Evolutionary conservation across 2,329 filamentous ascomycete genomes (phyloP), one percentile per base, ranked within the genome.

Genomic region (Ophiosphaerella narmari): DNA sequence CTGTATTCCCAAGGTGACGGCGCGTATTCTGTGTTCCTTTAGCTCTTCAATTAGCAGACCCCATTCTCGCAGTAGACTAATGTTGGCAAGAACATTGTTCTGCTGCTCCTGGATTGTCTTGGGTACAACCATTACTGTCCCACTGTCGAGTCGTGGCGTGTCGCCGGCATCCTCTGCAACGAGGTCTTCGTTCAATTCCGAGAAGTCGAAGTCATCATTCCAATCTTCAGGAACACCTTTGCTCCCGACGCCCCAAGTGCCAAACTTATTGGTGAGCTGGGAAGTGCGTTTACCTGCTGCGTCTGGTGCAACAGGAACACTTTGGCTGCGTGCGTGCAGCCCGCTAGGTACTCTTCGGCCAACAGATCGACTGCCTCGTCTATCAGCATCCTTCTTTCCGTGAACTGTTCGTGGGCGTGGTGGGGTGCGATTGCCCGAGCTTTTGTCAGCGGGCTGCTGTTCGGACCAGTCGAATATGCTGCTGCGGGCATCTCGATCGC

Each of bases 201-300:
- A 81, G 67, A 93, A 92, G 52, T 93, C 89, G 62, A 95, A 94
- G 69, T 95, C 90, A 56, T 92, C 89, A 62, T 93, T 90, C 90
- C 90, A 95, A 65, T 94, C 90, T 68, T 95, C 90, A 54, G 87
- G 92, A 9, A 86, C 86, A 13, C 84, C 87, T 71, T 92, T 92
- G 55, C 84, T 86, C n/a, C 87, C 85, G 36, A 91, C 76, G 2
- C 88, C 89, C 89, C 89, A 93, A 1, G 89, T 92, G 37, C 89
- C 88, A 65, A 91, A 93, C 63, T 91, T 92, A 45, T 72, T 82
- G n/a, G 82, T 65, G 72, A 78, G 71, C 75, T 88, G 65, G 71
- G 72, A 66, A 72, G 80, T 68, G 81, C 87, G 54, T 73, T 78
- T 72, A 62, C 68, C 78, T 59, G 69, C 75, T 55, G 65, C 74